These are phyloP conservation scores for Talaromyces proteolyticus DNA, from an alignment of 495 filamentous ascomycete species.

Conservation along the genomic window DNA sequence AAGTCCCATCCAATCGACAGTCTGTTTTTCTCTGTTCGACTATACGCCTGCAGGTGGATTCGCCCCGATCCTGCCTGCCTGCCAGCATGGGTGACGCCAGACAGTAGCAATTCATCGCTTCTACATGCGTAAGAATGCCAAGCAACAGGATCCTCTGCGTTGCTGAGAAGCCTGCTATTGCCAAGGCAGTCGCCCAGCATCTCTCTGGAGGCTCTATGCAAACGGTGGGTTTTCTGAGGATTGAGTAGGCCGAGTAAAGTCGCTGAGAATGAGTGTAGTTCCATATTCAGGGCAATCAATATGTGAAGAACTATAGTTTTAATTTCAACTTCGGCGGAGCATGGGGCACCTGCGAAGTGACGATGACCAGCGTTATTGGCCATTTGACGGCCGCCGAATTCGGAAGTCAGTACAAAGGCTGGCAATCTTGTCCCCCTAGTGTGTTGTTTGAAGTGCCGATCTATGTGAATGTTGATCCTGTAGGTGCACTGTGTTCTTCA, in stretches of 20 bases:
- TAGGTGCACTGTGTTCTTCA: constrained; percentile 21
- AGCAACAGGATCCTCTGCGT: constrained; percentile 70
- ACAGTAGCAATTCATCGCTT: too few relatives aligned
- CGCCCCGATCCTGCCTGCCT: not conserved
- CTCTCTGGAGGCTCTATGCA: constrained; percentile 68
- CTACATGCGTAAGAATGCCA: not conserved
- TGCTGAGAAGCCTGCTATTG: constrained; percentile 94
- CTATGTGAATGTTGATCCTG: constrained; percentile 55
- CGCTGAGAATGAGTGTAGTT: constrained; percentile 36
- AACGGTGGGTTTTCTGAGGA: constrained; percentile 48
- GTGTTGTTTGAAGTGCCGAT: constrained; percentile 81
- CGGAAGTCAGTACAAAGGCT: constrained; percentile 58
- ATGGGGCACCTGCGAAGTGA: constrained; percentile 79
- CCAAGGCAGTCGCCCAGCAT: constrained; percentile 87
- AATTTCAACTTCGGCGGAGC: constrained; percentile 74
- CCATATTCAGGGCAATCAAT: constrained; percentile 57
- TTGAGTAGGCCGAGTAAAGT: not conserved
- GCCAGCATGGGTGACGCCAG: not conserved
- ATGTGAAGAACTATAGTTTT: constrained; percentile 93
- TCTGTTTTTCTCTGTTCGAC: too few relatives aligned
- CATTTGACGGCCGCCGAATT: constrained; percentile 78
- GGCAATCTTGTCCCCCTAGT: constrained; percentile 73
- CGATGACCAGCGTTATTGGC: constrained; percentile 88
- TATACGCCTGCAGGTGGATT: not conserved
- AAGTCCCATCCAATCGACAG: too few relatives aligned